These are phyloP conservation scores for Boletus sensibilis DNA, from an alignment of 768 basidiomycete genomes.

Conservation along the genomic window DNA sequence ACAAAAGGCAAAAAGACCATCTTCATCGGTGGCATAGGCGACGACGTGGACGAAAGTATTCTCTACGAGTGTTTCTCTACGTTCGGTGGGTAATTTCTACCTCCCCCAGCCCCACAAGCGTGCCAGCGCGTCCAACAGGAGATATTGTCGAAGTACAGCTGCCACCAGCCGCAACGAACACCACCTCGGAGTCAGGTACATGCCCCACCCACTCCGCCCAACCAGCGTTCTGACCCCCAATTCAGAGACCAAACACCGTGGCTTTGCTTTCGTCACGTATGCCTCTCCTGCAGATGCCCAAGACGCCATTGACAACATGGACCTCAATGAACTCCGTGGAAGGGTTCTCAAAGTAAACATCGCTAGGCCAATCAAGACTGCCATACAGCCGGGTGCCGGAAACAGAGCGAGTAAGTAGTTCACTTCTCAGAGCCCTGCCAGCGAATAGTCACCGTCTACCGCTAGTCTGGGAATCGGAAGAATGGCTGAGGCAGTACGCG, in stretches of 20 bases:
- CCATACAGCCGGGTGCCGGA: conserved; percentile 56
- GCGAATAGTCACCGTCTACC: neutral
- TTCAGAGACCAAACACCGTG: conserved; percentile 79
- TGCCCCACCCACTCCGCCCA: neutral
- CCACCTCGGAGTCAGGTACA: conserved; percentile 57
- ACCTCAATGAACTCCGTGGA: conserved; percentile 83
- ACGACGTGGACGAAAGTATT: conserved; percentile 77
- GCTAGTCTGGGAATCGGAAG: conserved; percentile 94
- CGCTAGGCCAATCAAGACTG: conserved; percentile 77
- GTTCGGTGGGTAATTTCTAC: conserved; percentile 61
- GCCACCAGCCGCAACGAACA: conserved; percentile 75
- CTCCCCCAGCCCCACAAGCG: neutral
- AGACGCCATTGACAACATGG: conserved; percentile 99
- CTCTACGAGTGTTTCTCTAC: conserved; percentile 81
- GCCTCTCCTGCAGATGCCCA: conserved; percentile 79
- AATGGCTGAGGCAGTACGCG: conserved; percentile 83
- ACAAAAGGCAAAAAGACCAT: conserved; percentile 83
- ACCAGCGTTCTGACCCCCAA: neutral
- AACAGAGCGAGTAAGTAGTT: conserved; percentile 70
- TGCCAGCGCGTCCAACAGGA: conserved; percentile 45
- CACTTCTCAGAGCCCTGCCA: neutral
- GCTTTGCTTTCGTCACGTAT: conserved; percentile 92
- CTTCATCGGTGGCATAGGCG: conserved; percentile 79
- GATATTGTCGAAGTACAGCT: conserved; percentile 92
- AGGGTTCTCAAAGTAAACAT: conserved; percentile 80